phyloP scores from a whole-genome alignment of 2,329 filamentous ascomycete species.

The Chrysoporthe deuterocubensis region DNA sequence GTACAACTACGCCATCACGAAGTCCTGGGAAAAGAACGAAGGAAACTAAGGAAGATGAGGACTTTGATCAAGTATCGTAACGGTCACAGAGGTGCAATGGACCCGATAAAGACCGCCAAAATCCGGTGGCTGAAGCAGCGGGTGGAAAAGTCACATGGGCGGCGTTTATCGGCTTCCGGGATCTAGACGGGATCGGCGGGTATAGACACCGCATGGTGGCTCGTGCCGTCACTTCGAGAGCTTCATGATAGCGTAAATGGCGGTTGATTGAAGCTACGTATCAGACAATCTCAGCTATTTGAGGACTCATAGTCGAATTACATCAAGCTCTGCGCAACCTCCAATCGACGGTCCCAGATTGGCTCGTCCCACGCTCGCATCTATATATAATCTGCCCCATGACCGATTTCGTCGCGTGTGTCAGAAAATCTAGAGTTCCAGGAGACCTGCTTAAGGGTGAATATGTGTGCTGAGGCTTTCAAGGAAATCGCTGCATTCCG shows the following conservation, averaged over 20 bases:
- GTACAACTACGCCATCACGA: not conserved
- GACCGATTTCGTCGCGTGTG: not conserved
- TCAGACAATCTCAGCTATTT: not conserved
- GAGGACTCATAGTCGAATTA: not conserved
- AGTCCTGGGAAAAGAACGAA: not conserved
- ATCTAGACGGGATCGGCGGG: not conserved
- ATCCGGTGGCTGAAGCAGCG: not conserved
- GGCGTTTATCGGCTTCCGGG: not conserved
- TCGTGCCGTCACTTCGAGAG: not conserved
- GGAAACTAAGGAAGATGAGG: not conserved
- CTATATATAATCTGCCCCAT: too few species aligned
- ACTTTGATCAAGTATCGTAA: not conserved
- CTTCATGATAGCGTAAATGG: constrained; percentile 10
- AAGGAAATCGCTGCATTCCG: not conserved
- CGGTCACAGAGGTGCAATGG: not conserved
- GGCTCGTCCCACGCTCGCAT: not conserved
- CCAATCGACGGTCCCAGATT: not conserved
- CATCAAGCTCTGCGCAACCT: constrained; percentile 5
- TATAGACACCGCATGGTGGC: not conserved
- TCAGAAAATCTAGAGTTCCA: not conserved
- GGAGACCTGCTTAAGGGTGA: not conserved
- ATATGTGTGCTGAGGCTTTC: not conserved
- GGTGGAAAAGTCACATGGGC: not conserved
- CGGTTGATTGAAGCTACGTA: constrained; percentile 15
- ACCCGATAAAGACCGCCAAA: not conserved